Conservation (phyloP, 2,329 filamentous ascomycete genomes). For the Paracamarosporium sp. region DNA sequence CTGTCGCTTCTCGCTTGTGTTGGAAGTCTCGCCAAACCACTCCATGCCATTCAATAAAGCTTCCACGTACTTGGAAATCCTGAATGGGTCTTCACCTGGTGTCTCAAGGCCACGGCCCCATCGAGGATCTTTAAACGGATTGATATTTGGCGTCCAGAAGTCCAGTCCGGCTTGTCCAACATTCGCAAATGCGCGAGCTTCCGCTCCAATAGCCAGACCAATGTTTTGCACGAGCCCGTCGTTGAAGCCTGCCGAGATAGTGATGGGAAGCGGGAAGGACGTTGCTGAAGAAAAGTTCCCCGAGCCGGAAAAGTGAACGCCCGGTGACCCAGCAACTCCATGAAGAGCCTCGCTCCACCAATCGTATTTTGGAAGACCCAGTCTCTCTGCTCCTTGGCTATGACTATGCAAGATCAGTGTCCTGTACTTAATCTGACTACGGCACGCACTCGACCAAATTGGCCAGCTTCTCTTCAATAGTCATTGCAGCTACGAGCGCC, state of each 20-base stretch:
- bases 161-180: slow-evolving; percentile 59
- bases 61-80: slow-evolving; percentile 54
- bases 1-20: slow-evolving; percentile 27
- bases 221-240: slow-evolving; percentile 66
- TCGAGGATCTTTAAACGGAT: slow-evolving; percentile 67
- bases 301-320: slow-evolving; percentile 58
- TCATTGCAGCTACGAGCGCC: slow-evolving; percentile 59
- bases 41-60: slow-evolving; percentile 34
- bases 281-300: slow-evolving; percentile 67
- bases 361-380: slow-evolving; percentile 7
- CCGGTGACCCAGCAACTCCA: slow-evolving; percentile 63
- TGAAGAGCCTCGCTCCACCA: slow-evolving; percentile 67
- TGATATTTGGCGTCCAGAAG: slow-evolving; percentile 73
- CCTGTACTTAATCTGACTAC: neutral
- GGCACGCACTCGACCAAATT: slow-evolving; percentile 22
- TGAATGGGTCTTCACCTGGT: slow-evolving; percentile 63
- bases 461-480: slow-evolving; percentile 58
- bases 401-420: neutral
- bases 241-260: slow-evolving; percentile 68
- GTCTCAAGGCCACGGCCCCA: slow-evolving; percentile 67
- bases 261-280: slow-evolving; percentile 70
- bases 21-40: slow-evolving; percentile 4
- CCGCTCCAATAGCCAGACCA: slow-evolving; percentile 62
- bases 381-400: slow-evolving; percentile 1
- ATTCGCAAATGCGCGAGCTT: slow-evolving; percentile 71